Evolutionary conservation across 768 basidiomycete species (phyloP).

Genomic region (Auricularia heimuer): DNA sequence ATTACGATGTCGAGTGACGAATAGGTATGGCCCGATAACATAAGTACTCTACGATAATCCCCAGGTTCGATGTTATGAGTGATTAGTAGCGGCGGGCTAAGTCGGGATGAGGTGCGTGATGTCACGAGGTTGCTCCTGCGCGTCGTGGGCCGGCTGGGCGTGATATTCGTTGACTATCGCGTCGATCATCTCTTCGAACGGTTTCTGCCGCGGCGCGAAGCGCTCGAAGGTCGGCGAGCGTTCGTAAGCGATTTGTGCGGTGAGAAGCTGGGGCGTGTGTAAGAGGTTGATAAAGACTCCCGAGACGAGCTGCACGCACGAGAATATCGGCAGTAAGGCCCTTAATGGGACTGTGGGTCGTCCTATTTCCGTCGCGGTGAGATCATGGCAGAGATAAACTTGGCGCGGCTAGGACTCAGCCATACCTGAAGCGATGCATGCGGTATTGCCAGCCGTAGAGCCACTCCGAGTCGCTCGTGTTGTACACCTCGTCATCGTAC

Average conservation of each 20-base stretch:
- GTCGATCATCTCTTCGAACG: conserved; percentile 14
- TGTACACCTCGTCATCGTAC: conserved; percentile 63
- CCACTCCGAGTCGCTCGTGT: conserved; percentile 44
- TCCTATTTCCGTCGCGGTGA: conserved; percentile 22
- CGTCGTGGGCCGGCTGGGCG: background rate
- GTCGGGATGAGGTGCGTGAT: too few relatives aligned
- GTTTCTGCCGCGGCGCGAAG: conserved; percentile 44
- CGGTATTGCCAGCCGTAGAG: conserved; percentile 51
- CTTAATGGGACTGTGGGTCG: conserved; percentile 69
- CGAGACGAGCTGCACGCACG: conserved; percentile 29
- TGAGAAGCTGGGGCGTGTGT: conserved; percentile 40
- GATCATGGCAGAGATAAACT: background rate
- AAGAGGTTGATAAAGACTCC: background rate
- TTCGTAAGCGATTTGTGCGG: conserved; percentile 58
- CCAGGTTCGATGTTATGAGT: too few relatives aligned
- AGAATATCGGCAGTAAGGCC: conserved; percentile 78
- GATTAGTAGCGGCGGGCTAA: too few relatives aligned
- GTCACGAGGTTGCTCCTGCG: too few relatives aligned
- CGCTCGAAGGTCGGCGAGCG: conserved; percentile 41
- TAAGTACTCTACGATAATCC: too few relatives aligned
- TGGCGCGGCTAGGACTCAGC: background rate
- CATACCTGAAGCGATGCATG: conserved; percentile 61
- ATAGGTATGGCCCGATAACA: too few relatives aligned
- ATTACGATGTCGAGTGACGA: too few relatives aligned
- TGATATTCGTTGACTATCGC: background rate